Evolutionary conservation across 306 rosid species (phyloP).

Genomic region (Glycine soja): DNA sequence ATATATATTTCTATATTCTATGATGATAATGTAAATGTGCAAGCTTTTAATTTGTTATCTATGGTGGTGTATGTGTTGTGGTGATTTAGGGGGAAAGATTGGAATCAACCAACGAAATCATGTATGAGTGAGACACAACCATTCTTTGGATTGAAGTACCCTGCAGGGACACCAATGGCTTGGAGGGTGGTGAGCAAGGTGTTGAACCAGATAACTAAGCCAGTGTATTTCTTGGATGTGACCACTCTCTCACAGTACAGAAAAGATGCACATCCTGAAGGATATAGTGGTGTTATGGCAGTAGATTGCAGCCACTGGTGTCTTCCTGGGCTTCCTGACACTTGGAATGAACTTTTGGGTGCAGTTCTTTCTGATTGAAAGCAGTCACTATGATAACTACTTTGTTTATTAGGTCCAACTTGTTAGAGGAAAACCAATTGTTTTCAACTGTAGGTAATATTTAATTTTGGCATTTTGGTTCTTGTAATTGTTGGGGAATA

Average conservation of each 20-base stretch:
- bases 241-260: conserved; percentile 78
- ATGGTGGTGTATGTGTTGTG: not conserved
- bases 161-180: conserved; percentile 82
- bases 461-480: conserved; percentile 43
- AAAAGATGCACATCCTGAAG: conserved; percentile 90
- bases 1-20: not conserved
- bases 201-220: conserved; percentile 65
- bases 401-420: conserved; percentile 37
- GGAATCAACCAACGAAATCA: conserved; percentile 81
- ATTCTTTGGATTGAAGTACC: conserved; percentile 74
- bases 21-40: not conserved
- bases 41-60: not conserved
- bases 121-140: conserved; percentile 77
- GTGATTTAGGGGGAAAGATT: conserved; percentile 78
- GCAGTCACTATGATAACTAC: not conserved
- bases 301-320: conserved; percentile 98
- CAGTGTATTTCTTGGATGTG: conserved; percentile 79
- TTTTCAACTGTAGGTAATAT: conserved; percentile 43
- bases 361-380: conserved; percentile 43
- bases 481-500: conserved; percentile 56
- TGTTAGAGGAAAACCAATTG: conserved; percentile 50
- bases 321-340: conserved; percentile 94
- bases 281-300: conserved; percentile 61
- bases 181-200: conserved; percentile 89
- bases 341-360: conserved; percentile 84